Conservation (phyloP, 306 rosid species). For the Pyrus betulifolia region DNA sequence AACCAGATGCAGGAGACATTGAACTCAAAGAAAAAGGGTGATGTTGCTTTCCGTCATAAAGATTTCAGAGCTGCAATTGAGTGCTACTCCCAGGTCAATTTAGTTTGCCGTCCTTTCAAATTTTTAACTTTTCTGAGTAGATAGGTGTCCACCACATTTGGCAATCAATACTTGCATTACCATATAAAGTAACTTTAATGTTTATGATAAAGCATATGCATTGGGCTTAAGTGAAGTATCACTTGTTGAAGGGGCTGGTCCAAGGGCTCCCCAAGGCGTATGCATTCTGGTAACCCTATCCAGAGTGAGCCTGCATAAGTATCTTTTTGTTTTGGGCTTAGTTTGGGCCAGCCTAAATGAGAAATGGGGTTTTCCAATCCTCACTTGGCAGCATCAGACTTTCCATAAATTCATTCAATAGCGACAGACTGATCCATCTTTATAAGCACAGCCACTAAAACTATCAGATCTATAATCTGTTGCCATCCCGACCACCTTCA, state of each 20-base stretch:
- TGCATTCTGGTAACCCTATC: not conserved
- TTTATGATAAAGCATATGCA: not conserved
- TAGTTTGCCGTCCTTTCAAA: not conserved
- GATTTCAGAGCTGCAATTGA: constrained; percentile 65
- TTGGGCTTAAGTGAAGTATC: not conserved
- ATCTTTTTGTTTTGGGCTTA: not conserved
- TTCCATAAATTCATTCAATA: not conserved
- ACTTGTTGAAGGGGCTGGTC: not conserved
- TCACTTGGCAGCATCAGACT: not conserved
- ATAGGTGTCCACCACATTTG: not conserved
- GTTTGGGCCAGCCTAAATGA: not conserved
- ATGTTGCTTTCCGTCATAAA: constrained; percentile 70
- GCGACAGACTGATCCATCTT: not conserved
- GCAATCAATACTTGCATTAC: not conserved
- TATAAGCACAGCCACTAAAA: not conserved
- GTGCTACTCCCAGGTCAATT: constrained; percentile 62
- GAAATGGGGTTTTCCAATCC: not conserved
- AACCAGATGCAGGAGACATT: constrained; percentile 94
- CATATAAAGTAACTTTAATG: not conserved
- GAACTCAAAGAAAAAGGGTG: constrained; percentile 89
- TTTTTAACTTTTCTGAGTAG: too few species aligned
- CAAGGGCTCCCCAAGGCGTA: not conserved
- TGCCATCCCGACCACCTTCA: too few species aligned
- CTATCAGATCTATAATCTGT: too few species aligned
- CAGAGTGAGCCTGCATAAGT: not conserved